These are phyloP conservation scores for Auricularia sp. DNA, from an alignment of 768 basidiomycete genomes.

Conservation along the genomic window DNA sequence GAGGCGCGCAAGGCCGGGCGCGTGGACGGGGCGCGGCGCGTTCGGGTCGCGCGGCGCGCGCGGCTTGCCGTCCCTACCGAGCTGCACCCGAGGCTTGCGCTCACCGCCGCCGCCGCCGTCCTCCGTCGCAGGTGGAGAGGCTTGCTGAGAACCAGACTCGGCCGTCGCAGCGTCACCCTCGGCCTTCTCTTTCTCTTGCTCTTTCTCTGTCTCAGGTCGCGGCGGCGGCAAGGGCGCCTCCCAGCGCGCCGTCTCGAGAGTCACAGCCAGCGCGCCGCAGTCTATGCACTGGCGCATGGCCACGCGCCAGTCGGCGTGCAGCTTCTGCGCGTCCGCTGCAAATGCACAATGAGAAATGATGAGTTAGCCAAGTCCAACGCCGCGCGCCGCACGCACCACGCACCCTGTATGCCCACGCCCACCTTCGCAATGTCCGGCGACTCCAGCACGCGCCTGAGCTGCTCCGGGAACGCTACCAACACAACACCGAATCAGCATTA, in stretches of 20 bases:
- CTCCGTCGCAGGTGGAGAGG: too few relatives aligned
- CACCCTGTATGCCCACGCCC: slow-evolving; percentile 68
- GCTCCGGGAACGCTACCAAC: slow-evolving; percentile 39
- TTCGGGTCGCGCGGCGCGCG: slow-evolving; percentile 13
- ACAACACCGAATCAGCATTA: too few relatives aligned
- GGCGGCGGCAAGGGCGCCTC: slow-evolving; percentile 31
- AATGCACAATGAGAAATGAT: neutral
- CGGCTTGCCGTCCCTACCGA: neutral
- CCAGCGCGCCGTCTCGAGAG: slow-evolving; percentile 62
- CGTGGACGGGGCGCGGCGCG: slow-evolving; percentile 38
- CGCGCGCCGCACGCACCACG: slow-evolving; percentile 7
- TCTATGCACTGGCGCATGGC: slow-evolving; percentile 50
- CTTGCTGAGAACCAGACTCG: too few relatives aligned
- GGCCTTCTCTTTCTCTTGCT: neutral
- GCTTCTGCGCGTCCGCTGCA: slow-evolving; percentile 57
- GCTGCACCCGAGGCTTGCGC: too few relatives aligned
- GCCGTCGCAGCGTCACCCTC: neutral
- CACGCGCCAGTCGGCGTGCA: slow-evolving; percentile 37
- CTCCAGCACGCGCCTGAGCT: slow-evolving; percentile 41
- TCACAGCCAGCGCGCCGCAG: slow-evolving; percentile 55
- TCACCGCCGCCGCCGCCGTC: too few relatives aligned
- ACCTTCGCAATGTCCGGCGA: slow-evolving; percentile 49
- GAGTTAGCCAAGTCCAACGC: neutral
- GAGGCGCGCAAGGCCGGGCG: slow-evolving; percentile 46
- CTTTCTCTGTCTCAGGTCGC: neutral